A percentile compares a stretch with the other conserved stretches of the same genome.
Conservation (phyloP, 306 rosid genomes). For the Inga laurina region DNA sequence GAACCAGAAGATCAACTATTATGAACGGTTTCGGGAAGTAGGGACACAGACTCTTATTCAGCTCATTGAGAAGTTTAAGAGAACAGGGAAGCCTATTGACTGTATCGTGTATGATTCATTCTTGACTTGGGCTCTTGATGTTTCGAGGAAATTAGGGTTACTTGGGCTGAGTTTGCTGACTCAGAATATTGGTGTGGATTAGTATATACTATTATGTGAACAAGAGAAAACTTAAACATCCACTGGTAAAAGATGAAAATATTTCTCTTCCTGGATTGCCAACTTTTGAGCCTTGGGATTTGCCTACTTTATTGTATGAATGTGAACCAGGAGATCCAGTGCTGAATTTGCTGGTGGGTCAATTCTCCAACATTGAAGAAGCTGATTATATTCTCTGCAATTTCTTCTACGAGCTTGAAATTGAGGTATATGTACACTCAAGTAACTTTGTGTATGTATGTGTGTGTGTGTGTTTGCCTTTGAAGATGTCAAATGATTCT, state of each 20-base stretch:
- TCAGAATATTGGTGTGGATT: background rate
- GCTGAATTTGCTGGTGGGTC: background rate
- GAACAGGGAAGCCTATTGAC: background rate
- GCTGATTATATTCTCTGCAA: constrained; percentile 6
- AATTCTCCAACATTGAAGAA: background rate
- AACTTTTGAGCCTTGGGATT: background rate
- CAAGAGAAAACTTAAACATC: background rate
- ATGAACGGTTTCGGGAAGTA: background rate
- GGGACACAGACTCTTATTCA: background rate
- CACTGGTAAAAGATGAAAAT: background rate
- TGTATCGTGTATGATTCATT: constrained; percentile 1
- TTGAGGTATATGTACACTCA: background rate
- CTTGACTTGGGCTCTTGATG: background rate
- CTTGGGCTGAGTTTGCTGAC: background rate
- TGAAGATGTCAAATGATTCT: background rate
- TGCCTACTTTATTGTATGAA: background rate
- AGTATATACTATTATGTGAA: constrained; percentile 3
- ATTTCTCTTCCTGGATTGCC: background rate
- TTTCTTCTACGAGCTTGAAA: background rate
- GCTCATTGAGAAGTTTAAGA: background rate
- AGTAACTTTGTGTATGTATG: background rate
- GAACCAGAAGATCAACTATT: background rate
- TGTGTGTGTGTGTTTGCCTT: background rate
- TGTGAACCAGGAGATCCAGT: background rate
- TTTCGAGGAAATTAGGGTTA: background rate